Evolutionary conservation across 345 rosid genomes (phyloP), one percentile per base, ranked within the genome.

Genomic region (Gossypium raimondii): DNA sequence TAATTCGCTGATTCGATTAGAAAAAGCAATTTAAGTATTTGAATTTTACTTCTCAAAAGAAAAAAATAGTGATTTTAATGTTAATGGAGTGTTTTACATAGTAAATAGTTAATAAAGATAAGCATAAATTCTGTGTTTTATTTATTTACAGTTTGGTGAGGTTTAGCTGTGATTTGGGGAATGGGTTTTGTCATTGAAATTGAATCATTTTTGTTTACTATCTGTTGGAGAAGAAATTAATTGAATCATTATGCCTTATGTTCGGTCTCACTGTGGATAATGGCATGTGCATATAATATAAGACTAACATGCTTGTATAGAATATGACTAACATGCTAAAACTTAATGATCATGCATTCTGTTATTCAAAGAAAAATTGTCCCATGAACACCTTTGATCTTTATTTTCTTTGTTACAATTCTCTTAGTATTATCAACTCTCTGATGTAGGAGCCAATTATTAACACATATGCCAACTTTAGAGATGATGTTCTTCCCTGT

Each of bases 401-500:
- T 65, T 7, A 13, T 47, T 64, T 65, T 64, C 57, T 41, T n/a
- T 75, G 45, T 38, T 55, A 51, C 64, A 12, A 24, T 66, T 16
- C 71, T 76, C 73, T 71, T 45, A 67, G 74, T 72, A 48, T 56
- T 16, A 20, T 79, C 73, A 53, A 50, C 75, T 61, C 74, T 80
- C 75, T 74, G 70, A 60, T 84, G 85, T 93, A 95, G 99, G 96
- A 92, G 80, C 96, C 96, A 72, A 78, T 74, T 60, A 92, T 95
- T 78, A 92, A 92, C 79, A 88, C 96, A 66, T 92, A 92, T 77
- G 88, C 88, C 70, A 91, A 86, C 84, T 92, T 95, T 78, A 91
- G 98, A 87, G 99, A 95, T 81, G 92, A 95, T 60, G 90, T 95
- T 78, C 97, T 95, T 83, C 99, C 99, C 61, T 97, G 98, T 64